Evolutionary conservation across 257 asterid genomes (phyloP).

Genomic region (Forsythia viridissima): DNA sequence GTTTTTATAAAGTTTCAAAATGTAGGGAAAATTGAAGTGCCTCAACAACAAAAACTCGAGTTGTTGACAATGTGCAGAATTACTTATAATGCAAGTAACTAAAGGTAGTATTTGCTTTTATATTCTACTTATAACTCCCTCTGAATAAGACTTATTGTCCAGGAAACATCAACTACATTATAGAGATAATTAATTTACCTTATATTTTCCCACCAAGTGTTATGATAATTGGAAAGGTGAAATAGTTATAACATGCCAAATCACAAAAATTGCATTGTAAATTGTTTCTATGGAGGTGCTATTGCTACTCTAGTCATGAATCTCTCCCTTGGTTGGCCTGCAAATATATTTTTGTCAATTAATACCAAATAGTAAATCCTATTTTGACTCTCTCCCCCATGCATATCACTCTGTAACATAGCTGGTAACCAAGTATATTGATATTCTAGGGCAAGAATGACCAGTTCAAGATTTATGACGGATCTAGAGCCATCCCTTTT

Average conservation of each 20-base stretch:
- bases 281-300: neutral
- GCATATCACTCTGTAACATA: neutral
- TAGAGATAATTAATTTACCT: neutral
- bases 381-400: neutral
- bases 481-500: neutral
- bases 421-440: neutral
- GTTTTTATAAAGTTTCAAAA: neutral
- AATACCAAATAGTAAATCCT: neutral
- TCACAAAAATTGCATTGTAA: constrained; percentile 1
- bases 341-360: too few species aligned
- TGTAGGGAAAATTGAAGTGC: neutral
- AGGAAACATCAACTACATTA: neutral
- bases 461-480: neutral
- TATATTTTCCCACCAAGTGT: neutral
- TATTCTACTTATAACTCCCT: too few species aligned
- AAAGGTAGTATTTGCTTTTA: neutral
- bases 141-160: neutral
- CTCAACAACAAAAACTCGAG: constrained; percentile 2
- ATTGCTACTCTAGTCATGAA: neutral
- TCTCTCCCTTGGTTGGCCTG: neutral
- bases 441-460: neutral
- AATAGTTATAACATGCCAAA: constrained; percentile 4
- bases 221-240: constrained; percentile 1
- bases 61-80: neutral
- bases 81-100: neutral